Evolutionary conservation across 345 rosid genomes (phyloP).

Genomic region (Salix exigua): DNA sequence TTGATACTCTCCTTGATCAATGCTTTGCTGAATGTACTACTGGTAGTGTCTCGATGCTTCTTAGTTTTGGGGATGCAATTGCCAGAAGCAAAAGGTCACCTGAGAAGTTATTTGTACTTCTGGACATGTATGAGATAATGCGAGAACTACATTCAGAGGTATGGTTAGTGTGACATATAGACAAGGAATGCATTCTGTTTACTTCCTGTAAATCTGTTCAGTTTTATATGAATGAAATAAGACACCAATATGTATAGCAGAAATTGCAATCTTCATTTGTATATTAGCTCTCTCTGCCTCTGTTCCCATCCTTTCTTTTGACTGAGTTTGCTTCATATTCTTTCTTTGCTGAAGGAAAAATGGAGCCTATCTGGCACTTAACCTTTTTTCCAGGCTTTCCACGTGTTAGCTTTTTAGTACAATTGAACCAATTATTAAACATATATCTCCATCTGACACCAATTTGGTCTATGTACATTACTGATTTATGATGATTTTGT

Average conservation of each 20-base stretch:
- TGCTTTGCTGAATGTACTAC: conserved; percentile 84
- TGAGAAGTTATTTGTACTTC: conserved; percentile 93
- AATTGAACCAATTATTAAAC: too few relatives aligned
- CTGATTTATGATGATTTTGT: not conserved
- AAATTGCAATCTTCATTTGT: not conserved
- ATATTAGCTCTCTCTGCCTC: not conserved
- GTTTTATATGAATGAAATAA: not conserved
- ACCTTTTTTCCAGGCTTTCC: not conserved
- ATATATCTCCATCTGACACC: not conserved
- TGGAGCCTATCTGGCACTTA: not conserved
- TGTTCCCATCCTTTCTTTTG: not conserved
- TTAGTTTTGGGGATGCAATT: conserved; percentile 98
- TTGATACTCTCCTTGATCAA: conserved; percentile 82
- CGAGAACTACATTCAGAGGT: conserved; percentile 96
- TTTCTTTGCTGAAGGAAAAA: not conserved
- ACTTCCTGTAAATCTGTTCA: not conserved
- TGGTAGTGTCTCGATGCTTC: conserved; percentile 80
- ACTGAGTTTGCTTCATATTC: not conserved
- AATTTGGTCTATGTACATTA: not conserved
- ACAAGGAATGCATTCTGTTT: conserved; percentile 2
- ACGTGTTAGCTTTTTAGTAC: not conserved
- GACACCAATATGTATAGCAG: not conserved
- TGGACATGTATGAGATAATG: conserved; percentile 98
- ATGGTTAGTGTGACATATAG: conserved; percentile 16
- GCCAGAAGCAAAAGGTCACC: conserved; percentile 97